Evolutionary conservation across 495 filamentous ascomycete species (phyloP), one percentile per base, ranked within the genome.

Genomic region (Neurospora sp.): DNA sequence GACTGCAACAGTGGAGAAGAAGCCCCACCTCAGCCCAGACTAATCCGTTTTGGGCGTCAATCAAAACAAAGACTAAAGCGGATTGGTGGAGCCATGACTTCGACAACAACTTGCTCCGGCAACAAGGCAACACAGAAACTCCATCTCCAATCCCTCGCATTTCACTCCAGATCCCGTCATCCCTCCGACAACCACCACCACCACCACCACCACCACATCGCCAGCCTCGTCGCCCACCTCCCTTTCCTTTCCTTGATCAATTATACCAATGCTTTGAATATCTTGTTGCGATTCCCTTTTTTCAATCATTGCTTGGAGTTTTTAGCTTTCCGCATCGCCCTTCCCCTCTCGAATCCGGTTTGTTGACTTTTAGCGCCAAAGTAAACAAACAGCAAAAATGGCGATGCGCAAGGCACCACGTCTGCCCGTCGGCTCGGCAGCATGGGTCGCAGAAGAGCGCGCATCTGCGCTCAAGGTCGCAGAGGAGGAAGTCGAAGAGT

Each of bases 401-500:
- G 83, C 83, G 54, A 82, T 84, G 78, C 81, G 86, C 81, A 81
- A 82, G 75, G 81, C 81, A 69, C 84, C 86, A 77, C 86, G 85
- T 82, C 78, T 87, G 76, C 84, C 84, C 73, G 85, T 89, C 74
- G 87, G 87, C 78, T 88, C 87, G 73, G 78, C 82, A 77, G 80
- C 84, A 77, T 89, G 87, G 87, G 78, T 87, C 69, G 80, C 83
- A 37, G 87, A 88, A 76, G 87, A 89, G 76, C 78, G 86, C 69
- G 76, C 78, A 27, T 83, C 85, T 71, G 85, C 86, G 4, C 72
- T 84, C 69, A 80, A 83, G 70, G 86, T 89, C 75, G 85, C 81
- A n/a, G 77, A 84, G 27, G 81, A 83, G 31, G 96, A 98, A 80
- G 85, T 92, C 70, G 94, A 97, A 75, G 94, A 97, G 80, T 94